Conservation (phyloP, 805 yeast species). For the Ogataea pignaliae region DNA sequence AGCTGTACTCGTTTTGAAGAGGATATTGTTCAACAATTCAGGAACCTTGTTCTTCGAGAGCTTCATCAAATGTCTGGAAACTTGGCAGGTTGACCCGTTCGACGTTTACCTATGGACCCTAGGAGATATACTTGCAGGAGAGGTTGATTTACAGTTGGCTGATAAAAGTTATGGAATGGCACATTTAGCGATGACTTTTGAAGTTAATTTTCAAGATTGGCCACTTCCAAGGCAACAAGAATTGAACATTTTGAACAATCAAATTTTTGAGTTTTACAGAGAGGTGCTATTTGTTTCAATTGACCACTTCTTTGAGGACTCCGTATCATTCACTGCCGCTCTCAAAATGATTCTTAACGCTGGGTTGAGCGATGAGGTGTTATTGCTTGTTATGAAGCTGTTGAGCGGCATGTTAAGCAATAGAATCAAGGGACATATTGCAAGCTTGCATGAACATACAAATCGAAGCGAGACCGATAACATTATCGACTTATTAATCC, state of each 20-base stretch:
- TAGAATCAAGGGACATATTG: conserved; percentile 9
- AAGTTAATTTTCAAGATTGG: conserved; percentile 23
- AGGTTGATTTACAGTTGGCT: conserved; percentile 16
- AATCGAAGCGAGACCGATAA: conserved; percentile 7
- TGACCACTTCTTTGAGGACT: conserved; percentile 18
- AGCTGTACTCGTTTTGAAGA: conserved; percentile 10
- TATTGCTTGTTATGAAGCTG: conserved; percentile 8
- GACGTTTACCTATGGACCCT: conserved; percentile 15
- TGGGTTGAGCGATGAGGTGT: conserved; percentile 10
- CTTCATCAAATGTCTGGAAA: conserved; percentile 24
- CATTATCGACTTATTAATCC: conserved; percentile 14
- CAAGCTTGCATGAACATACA: neutral
- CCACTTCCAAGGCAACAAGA: conserved; percentile 16
- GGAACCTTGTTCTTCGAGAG: conserved; percentile 20
- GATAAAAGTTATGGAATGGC: conserved; percentile 23
- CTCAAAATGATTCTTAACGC: conserved; percentile 17
- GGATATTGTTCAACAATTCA: conserved; percentile 14
- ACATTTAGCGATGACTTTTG: conserved; percentile 20
- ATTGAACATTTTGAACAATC: conserved; percentile 9
- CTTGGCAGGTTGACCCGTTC: conserved; percentile 32
- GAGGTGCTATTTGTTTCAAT: conserved; percentile 6
- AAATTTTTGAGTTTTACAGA: conserved; percentile 13
- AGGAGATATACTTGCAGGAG: conserved; percentile 8
- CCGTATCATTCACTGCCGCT: conserved; percentile 15
- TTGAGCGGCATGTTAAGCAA: conserved; percentile 7